Percentiles rank a stretch among this genome's conserved stretches.
These are phyloP conservation scores for Umbelopsis sp. DNA, from an alignment of 371 early-diverging fungal species.

Conservation along the genomic window DNA sequence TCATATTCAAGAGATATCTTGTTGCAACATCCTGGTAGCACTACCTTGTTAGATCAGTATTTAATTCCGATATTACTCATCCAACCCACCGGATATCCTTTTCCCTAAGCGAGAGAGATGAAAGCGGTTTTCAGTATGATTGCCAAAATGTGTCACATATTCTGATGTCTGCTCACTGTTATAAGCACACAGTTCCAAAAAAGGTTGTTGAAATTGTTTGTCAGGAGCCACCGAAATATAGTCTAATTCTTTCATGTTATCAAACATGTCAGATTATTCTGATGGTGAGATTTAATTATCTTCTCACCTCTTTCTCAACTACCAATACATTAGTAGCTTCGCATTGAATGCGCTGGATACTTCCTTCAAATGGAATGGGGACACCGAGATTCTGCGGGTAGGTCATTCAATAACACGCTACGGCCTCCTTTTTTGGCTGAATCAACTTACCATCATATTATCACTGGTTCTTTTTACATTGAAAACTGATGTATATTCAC, in stretches of 20 bases:
- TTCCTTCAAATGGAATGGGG: conserved; percentile 43
- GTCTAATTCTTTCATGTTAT: conserved; percentile 28
- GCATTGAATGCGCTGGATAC: conserved; percentile 36
- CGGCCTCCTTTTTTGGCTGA: not conserved
- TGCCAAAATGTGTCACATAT: not conserved
- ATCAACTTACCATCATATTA: conserved; percentile 36
- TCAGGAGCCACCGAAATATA: conserved; percentile 46
- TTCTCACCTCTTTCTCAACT: conserved; percentile 47
- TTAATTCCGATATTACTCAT: not conserved
- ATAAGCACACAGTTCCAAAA: conserved; percentile 38
- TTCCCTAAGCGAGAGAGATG: conserved; percentile 29
- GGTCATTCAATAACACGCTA: no score
- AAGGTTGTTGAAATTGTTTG: conserved; percentile 31
- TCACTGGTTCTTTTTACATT: conserved; percentile 13
- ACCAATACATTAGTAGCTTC: conserved; percentile 41
- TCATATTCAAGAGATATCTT: conserved; percentile 30
- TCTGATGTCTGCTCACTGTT: conserved; percentile 31
- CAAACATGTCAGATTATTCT: not conserved
- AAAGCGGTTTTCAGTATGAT: not conserved
- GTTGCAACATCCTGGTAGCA: not conserved
- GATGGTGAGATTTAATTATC: not conserved
- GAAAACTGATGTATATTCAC: conserved; percentile 23
- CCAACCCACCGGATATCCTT: conserved; percentile 40
- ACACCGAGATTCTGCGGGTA: conserved; percentile 23
- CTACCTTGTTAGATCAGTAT: not conserved